phyloP scores from a whole-genome alignment of 192 early-diverging fungal genomes.

The Mortierella hygrophila region DNA sequence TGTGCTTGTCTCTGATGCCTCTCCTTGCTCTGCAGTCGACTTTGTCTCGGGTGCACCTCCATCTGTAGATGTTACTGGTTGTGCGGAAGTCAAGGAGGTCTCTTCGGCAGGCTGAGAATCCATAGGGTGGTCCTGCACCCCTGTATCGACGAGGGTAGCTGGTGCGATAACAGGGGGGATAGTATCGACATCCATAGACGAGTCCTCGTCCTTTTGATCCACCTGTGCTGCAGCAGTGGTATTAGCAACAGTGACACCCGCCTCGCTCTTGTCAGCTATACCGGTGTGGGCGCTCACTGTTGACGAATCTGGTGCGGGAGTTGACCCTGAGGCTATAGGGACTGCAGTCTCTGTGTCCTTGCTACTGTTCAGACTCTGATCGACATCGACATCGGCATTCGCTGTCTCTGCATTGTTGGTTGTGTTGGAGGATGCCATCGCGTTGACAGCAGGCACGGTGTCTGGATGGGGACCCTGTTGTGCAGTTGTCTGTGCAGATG shows the following conservation, averaged over 20 bases:
- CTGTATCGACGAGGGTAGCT: background rate
- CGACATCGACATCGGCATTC: background rate
- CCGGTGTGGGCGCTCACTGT: background rate
- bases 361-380: background rate
- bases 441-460: background rate
- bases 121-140: background rate
- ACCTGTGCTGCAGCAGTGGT: background rate
- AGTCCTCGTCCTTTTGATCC: background rate
- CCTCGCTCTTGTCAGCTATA: background rate
- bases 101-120: background rate
- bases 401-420: background rate
- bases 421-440: background rate
- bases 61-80: background rate
- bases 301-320: background rate
- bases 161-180: background rate
- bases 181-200: slow-evolving; percentile 13
- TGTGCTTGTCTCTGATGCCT: background rate
- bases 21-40: background rate
- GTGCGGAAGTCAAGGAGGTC: background rate
- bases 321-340: background rate
- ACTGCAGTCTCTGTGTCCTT: background rate
- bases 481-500: background rate
- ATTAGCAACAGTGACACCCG: background rate
- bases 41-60: background rate
- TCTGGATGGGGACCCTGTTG: background rate